Evolutionary conservation across 192 early-diverging fungal species (phyloP).

Genomic region (Backusella liffmaniae): DNA sequence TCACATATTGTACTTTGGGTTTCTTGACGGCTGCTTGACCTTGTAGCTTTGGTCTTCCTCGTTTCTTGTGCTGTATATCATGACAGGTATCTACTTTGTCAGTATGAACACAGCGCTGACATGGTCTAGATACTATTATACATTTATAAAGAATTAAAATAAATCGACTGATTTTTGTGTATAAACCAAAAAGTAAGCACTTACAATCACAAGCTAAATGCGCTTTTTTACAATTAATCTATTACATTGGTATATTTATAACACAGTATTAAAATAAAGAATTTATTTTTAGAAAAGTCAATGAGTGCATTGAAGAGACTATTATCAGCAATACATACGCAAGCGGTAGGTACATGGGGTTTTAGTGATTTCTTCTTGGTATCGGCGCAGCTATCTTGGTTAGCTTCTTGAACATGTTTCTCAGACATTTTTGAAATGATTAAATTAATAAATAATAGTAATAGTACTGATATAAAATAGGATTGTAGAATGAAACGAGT

Average conservation of each 20-base stretch:
- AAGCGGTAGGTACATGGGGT: slow-evolving; percentile 84
- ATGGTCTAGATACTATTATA: slow-evolving; percentile 65
- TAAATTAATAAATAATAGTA: background rate
- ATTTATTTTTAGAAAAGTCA: background rate
- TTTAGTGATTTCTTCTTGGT: background rate
- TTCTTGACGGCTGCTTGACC: background rate
- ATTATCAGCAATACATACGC: slow-evolving; percentile 35
- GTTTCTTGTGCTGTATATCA: slow-evolving; percentile 85
- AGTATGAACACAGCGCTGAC: slow-evolving; percentile 70
- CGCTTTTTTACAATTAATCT: slow-evolving; percentile 80
- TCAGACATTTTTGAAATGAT: background rate
- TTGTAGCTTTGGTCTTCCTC: slow-evolving; percentile 75
- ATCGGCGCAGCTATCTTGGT: background rate
- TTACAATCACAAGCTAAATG: slow-evolving; percentile 87
- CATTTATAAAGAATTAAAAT: background rate
- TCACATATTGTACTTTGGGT: background rate
- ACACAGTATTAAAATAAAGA: background rate
- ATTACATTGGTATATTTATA: background rate
- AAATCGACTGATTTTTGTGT: background rate
- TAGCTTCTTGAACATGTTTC: background rate
- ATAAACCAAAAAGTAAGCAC: slow-evolving; percentile 19
- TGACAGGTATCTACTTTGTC: slow-evolving; percentile 74
- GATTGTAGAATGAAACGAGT: background rate
- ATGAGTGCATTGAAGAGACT: background rate
- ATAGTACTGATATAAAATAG: background rate